These are phyloP conservation scores for Epichloe uncinata DNA, from an alignment of 2,329 filamentous ascomycete genomes.

Conservation along the genomic window DNA sequence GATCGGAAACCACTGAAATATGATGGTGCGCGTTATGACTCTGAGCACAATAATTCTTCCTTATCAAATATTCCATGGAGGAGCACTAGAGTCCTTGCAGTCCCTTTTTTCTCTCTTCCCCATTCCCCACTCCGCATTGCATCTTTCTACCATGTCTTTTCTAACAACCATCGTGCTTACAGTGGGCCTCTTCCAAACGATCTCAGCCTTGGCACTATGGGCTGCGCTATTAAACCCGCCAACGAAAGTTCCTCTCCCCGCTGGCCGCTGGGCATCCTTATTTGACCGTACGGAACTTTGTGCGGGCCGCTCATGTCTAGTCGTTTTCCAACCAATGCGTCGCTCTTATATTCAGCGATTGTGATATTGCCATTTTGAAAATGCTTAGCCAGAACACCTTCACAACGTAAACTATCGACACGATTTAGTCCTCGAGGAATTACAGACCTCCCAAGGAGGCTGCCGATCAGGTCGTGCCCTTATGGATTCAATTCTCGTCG, in stretches of 20 bases:
- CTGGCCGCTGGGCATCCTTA: background rate
- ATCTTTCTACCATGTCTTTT: too few relatives aligned
- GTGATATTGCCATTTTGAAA: background rate
- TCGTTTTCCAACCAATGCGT: background rate
- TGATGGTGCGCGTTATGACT: too few relatives aligned
- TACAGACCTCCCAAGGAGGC: background rate
- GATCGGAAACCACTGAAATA: too few relatives aligned
- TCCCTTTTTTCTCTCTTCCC: too few relatives aligned
- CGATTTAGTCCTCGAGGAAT: background rate
- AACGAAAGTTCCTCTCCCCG: background rate
- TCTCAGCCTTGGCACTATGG: too few relatives aligned
- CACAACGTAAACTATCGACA: background rate
- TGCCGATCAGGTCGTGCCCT: background rate
- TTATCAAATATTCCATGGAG: too few relatives aligned
- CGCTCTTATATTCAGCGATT: background rate
- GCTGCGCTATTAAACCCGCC: background rate
- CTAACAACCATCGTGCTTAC: too few relatives aligned
- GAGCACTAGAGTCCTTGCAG: too few relatives aligned
- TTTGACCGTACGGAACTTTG: background rate
- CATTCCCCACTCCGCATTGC: too few relatives aligned
- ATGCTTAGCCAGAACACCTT: background rate
- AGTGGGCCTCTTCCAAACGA: too few relatives aligned
- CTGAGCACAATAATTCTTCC: too few relatives aligned
- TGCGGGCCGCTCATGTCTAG: background rate
- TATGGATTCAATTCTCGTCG: conserved; percentile 5